A percentile compares a stretch with the other conserved stretches of the same genome.
These are phyloP conservation scores for Tolypocladium tropicale DNA, from an alignment of 2,329 filamentous ascomycete species.

Conservation along the genomic window DNA sequence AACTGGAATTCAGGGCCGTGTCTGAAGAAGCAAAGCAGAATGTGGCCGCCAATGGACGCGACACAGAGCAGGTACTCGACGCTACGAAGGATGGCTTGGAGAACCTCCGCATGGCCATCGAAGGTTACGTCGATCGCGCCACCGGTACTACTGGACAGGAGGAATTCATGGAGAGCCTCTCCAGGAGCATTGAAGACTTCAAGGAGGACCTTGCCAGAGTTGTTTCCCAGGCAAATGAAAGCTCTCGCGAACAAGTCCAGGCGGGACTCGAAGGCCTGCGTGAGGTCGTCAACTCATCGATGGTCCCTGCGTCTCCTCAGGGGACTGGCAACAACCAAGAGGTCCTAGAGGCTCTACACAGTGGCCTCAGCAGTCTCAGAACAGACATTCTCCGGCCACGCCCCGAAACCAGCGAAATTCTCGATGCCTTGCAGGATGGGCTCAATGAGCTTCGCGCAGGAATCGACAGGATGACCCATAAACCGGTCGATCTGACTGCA, in stretches of 20 bases:
- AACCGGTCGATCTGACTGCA: constrained; percentile 70
- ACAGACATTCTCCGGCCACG: constrained; percentile 60
- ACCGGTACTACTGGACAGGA: constrained; percentile 62
- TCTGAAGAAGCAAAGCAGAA: constrained; percentile 65
- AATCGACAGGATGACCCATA: constrained; percentile 68
- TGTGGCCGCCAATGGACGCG: constrained; percentile 64
- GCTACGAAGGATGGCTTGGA: constrained; percentile 83
- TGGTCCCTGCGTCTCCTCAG: constrained; percentile 49
- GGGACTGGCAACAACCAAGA: constrained; percentile 43
- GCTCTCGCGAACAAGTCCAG: constrained; percentile 56
- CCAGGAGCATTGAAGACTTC: constrained; percentile 55
- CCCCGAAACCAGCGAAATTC: constrained; percentile 71
- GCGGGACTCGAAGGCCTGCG: constrained; percentile 75
- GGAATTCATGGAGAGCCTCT: constrained; percentile 63
- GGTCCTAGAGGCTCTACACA: constrained; percentile 58
- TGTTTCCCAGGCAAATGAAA: constrained; percentile 36
- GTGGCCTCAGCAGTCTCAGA: constrained; percentile 64
- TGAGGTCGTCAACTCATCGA: constrained; percentile 61
- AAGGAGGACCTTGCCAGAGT: constrained; percentile 57
- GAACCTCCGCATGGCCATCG: constrained; percentile 67
- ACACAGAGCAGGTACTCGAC: constrained; percentile 82
- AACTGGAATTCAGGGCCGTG: constrained; percentile 46
- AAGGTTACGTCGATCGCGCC: constrained; percentile 66
- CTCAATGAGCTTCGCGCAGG: constrained; percentile 66
- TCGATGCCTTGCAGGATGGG: constrained; percentile 84